Evolutionary conservation across 2,329 filamentous ascomycete species (phyloP).

Genomic region (Pestalotiopsis sp.): DNA sequence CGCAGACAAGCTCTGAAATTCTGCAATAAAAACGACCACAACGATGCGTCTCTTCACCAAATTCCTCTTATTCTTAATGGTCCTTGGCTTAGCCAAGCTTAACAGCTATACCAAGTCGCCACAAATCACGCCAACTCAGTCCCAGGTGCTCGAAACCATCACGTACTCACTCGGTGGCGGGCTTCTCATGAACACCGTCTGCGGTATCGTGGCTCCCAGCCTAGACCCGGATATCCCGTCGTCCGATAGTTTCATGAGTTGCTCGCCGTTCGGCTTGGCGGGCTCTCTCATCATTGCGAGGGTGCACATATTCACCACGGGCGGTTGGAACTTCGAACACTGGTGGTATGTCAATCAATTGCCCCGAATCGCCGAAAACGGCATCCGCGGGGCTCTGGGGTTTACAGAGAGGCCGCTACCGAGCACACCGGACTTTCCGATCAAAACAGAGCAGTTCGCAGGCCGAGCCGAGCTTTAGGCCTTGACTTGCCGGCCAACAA

Average conservation of each 20-base stretch:
- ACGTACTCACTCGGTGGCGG: conserved; percentile 11
- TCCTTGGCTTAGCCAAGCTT: neutral
- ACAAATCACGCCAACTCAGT: neutral
- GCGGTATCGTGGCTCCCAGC: conserved; percentile 13
- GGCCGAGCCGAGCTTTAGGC: neutral
- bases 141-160: conserved; percentile 13
- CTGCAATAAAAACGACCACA: neutral
- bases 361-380: neutral
- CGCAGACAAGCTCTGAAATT: neutral
- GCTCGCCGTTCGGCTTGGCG: conserved; percentile 15
- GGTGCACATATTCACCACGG: conserved; percentile 8
- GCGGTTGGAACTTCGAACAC: conserved; percentile 10
- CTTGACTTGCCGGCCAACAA: neutral
- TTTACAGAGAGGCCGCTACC: neutral
- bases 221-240: conserved; percentile 14
- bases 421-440: neutral
- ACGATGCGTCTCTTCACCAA: conserved; percentile 11
- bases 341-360: conserved; percentile 12
- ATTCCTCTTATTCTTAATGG: neutral
- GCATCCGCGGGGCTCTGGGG: neutral
- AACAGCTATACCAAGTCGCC: neutral
- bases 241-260: conserved; percentile 13
- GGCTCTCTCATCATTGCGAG: conserved; percentile 10
- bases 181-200: conserved; percentile 13
- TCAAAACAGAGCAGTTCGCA: neutral